These are phyloP conservation scores for Pseudocercospora macadamiae DNA, from an alignment of 2,329 filamentous ascomycete species.

Conservation along the genomic window DNA sequence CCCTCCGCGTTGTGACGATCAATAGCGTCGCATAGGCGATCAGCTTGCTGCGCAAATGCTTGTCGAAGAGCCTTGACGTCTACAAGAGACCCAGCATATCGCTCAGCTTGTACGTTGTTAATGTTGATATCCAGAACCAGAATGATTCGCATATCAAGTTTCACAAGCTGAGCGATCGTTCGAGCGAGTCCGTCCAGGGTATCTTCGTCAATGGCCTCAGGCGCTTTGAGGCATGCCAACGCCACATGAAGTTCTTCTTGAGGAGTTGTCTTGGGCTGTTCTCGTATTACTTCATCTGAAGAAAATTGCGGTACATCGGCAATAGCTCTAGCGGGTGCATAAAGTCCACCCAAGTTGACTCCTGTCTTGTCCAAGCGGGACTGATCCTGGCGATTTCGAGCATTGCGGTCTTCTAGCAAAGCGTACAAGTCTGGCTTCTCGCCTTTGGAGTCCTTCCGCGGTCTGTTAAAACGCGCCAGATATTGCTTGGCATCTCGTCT, in stretches of 20 bases:
- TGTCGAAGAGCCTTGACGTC: slow-evolving; percentile 26
- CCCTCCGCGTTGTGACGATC: slow-evolving; percentile 69
- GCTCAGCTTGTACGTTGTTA: slow-evolving; percentile 16
- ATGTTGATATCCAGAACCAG: slow-evolving; percentile 76
- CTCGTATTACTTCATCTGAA: slow-evolving; percentile 49
- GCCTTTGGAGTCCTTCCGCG: slow-evolving; percentile 44
- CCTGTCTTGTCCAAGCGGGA: slow-evolving; percentile 47
- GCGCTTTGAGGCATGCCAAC: slow-evolving; percentile 78
- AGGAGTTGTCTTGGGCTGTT: slow-evolving; percentile 35
- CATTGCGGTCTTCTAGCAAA: slow-evolving; percentile 27
- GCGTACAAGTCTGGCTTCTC: slow-evolving; percentile 27
- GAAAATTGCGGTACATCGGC: slow-evolving; percentile 64
- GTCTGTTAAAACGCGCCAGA: slow-evolving; percentile 76
- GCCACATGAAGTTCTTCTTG: slow-evolving; percentile 70
- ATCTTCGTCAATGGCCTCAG: slow-evolving; percentile 69
- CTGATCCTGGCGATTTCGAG: slow-evolving; percentile 27
- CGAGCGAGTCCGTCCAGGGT: slow-evolving; percentile 75
- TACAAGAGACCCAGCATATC: slow-evolving; percentile 6
- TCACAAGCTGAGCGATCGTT: slow-evolving; percentile 80
- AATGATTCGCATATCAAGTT: slow-evolving; percentile 78
- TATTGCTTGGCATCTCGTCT: slow-evolving; percentile 93
- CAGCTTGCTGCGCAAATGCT: slow-evolving; percentile 61
- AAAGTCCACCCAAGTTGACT: slow-evolving; percentile 65
- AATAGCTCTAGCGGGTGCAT: slow-evolving; percentile 60
- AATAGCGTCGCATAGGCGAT: slow-evolving; percentile 74